Percentiles rank a stretch among this genome's conserved stretches.
These are phyloP conservation scores for Ophiocordyceps robertsii DNA, from an alignment of 2,329 filamentous ascomycete genomes.

Conservation along the genomic window DNA sequence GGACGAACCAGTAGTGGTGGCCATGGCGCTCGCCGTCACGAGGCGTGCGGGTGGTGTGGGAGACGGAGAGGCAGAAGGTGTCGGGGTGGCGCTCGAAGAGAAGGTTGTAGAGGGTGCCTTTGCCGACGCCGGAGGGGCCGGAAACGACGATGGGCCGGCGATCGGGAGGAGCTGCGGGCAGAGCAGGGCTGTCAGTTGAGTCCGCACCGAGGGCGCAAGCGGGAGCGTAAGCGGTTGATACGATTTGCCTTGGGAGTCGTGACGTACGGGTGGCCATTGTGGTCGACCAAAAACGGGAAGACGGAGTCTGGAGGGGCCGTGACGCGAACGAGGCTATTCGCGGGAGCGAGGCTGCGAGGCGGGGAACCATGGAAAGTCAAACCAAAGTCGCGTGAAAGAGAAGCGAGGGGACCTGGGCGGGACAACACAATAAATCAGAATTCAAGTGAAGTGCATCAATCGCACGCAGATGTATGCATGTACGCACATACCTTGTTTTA, in stretches of 20 bases:
- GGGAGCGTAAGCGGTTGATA: not conserved
- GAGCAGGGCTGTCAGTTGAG: too few species aligned
- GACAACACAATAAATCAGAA: too few species aligned
- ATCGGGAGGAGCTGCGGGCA: constrained; percentile 23
- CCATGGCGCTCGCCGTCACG: constrained; percentile 64
- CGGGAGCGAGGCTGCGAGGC: not conserved
- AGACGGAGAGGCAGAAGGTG: constrained; percentile 41
- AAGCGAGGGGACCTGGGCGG: too few species aligned
- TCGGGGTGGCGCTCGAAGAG: constrained; percentile 47
- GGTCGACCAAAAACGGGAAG: constrained; percentile 1
- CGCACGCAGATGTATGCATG: too few species aligned
- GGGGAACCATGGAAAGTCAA: constrained; percentile 4
- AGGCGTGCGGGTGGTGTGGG: constrained; percentile 70
- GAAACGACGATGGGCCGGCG: constrained; percentile 59
- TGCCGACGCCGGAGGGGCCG: constrained; percentile 65
- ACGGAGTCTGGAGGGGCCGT: not conserved
- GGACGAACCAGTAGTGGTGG: constrained; percentile 69
- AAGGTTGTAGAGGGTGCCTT: constrained; percentile 63
- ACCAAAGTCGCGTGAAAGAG: not conserved
- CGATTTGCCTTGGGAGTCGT: not conserved
- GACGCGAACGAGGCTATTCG: not conserved
- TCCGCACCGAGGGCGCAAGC: too few species aligned
- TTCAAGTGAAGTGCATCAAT: too few species aligned
- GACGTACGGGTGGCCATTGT: constrained; percentile 11
- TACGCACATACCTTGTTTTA: too few species aligned